Evolutionary conservation across 2,329 filamentous ascomycete genomes (phyloP).

Genomic region (Penicillium sp.): DNA sequence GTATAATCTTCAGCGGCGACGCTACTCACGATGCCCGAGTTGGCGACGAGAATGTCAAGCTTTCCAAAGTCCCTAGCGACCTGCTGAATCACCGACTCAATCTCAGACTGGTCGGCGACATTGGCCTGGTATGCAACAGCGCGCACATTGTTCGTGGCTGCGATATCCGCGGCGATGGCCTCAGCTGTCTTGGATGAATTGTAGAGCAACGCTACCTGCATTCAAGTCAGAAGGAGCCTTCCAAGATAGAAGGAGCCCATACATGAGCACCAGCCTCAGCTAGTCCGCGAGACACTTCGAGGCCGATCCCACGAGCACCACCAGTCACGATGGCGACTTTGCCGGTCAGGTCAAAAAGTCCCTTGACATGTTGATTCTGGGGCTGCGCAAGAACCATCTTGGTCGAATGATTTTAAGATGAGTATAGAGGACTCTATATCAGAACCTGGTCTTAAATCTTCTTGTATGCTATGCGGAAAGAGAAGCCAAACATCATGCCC

Average conservation of each 20-base stretch:
- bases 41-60: conserved; percentile 49
- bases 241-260: background rate
- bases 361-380: conserved; percentile 19
- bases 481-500: background rate
- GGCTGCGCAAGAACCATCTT: conserved; percentile 25
- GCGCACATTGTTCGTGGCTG: conserved; percentile 25
- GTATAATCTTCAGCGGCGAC: conserved; percentile 41
- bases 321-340: conserved; percentile 27
- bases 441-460: background rate
- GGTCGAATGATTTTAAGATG: background rate
- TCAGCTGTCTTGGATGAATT: conserved; percentile 27
- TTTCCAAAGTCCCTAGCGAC: conserved; percentile 43
- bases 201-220: conserved; percentile 35
- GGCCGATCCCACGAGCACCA: conserved; percentile 37
- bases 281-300: conserved; percentile 41
- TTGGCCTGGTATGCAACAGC: conserved; percentile 37
- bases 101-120: conserved; percentile 29
- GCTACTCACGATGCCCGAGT: conserved; percentile 42
- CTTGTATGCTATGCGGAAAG: background rate
- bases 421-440: background rate
- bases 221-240: background rate
- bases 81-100: conserved; percentile 32
- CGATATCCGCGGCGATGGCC: conserved; percentile 26
- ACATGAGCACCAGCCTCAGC: conserved; percentile 42
- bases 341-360: conserved; percentile 23